phyloP scores from a whole-genome alignment of 768 basidiomycete species.

The Russula virescens region DNA sequence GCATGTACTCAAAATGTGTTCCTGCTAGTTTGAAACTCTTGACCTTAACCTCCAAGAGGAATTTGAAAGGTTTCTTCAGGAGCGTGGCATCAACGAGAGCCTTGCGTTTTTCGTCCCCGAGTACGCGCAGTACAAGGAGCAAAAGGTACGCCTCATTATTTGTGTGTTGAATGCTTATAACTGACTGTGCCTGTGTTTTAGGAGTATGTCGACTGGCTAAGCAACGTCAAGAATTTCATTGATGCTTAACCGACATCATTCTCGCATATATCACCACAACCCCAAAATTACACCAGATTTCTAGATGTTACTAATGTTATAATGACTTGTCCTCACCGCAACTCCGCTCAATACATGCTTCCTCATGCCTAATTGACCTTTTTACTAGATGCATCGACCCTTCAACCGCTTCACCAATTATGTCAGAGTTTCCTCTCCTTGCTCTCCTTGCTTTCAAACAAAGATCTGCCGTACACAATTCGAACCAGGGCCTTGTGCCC shows the following conservation, averaged over 20 bases:
- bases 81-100: constrained; percentile 81
- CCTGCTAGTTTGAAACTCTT: constrained; percentile 75
- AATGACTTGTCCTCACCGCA: background rate
- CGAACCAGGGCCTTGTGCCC: no score
- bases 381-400: background rate
- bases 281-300: constrained; percentile 12
- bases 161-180: constrained; percentile 8
- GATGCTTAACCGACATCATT: constrained; percentile 41
- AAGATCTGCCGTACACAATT: no score
- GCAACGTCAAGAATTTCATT: constrained; percentile 75
- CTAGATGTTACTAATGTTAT: constrained; percentile 11
- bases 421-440: no score
- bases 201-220: constrained; percentile 92
- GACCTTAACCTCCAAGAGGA: constrained; percentile 85
- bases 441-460: no score
- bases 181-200: constrained; percentile 29
- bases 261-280: background rate
- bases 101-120: constrained; percentile 86
- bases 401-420: no score
- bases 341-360: constrained; percentile 14
- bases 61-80: constrained; percentile 83
- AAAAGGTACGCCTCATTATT: constrained; percentile 54
- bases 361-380: background rate
- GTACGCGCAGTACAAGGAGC: constrained; percentile 87
- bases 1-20: background rate